Conservation (phyloP, 1,284 basidiomycete species). For the Trametes sp. region DNA sequence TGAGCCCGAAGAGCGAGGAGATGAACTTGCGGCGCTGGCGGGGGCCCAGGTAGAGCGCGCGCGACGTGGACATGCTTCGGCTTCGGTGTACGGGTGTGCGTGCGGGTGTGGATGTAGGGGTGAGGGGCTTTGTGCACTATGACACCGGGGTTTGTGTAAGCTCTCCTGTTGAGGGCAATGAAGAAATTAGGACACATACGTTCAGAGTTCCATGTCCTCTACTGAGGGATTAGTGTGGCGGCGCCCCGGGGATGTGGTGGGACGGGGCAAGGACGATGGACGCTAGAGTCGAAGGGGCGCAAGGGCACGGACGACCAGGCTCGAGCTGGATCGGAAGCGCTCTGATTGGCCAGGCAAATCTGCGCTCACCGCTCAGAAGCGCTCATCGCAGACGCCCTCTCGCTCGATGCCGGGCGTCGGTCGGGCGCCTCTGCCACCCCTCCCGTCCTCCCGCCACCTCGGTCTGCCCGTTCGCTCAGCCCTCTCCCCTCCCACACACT, state of each 20-base stretch:
- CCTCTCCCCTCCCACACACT: not conserved
- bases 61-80: constrained; percentile 58
- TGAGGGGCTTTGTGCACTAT: constrained; percentile 6
- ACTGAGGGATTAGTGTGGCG: constrained; percentile 5
- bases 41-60: constrained; percentile 65
- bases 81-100: not conserved
- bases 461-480: not conserved
- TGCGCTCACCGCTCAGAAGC: constrained; percentile 1
- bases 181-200: constrained; percentile 8
- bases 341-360: constrained; percentile 30
- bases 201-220: constrained; percentile 33
- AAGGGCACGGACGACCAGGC: constrained; percentile 14
- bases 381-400: constrained; percentile 8
- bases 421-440: not conserved
- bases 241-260: constrained; percentile 20
- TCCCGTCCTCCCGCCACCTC: constrained; percentile 19
- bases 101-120: not conserved
- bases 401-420: not conserved
- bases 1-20: constrained; percentile 79
- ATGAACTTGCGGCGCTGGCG: constrained; percentile 74
- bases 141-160: not conserved
- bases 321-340: constrained; percentile 27
- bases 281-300: constrained; percentile 6
- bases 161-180: not conserved
- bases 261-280: constrained; percentile 18